A percentile compares a stretch with the other conserved stretches of the same genome.
Evolutionary conservation across 2,329 filamentous ascomycete species (phyloP).

Genomic region (Stachybotrys echinatus): DNA sequence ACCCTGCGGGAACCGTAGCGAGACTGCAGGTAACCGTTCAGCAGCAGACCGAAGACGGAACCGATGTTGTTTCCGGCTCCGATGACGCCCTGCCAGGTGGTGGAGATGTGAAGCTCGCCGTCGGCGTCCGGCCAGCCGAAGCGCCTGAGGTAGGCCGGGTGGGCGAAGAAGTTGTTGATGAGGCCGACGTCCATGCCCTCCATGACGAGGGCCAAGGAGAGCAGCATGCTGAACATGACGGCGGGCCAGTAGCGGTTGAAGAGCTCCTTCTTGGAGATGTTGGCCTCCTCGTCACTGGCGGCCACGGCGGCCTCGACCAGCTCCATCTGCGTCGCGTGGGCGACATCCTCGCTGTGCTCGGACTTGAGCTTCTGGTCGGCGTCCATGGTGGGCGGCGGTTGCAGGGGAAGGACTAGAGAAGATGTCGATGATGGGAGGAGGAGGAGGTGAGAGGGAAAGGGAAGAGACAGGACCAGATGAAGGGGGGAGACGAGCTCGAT

Average conservation of each 20-base stretch:
- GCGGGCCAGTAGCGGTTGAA: constrained; percentile 23
- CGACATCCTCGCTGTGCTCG: constrained; percentile 19
- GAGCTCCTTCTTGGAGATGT: constrained; percentile 22
- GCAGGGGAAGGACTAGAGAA: no score
- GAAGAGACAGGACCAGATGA: no score
- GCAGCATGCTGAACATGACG: constrained; percentile 18
- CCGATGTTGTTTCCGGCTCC: constrained; percentile 35
- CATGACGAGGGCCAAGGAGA: constrained; percentile 24
- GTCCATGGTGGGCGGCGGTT: no score
- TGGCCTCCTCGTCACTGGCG: constrained; percentile 20
- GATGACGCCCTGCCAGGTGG: constrained; percentile 42
- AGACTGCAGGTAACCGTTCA: constrained; percentile 39
- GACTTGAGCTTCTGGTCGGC: no score
- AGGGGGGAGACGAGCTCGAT: no score
- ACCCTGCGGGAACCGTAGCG: constrained; percentile 34
- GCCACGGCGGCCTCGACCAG: constrained; percentile 26
- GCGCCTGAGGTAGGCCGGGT: constrained; percentile 18
- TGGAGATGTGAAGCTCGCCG: constrained; percentile 33
- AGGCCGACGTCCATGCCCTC: constrained; percentile 31
- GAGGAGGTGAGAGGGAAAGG: no score
- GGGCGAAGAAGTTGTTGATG: constrained; percentile 32
- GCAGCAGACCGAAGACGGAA: constrained; percentile 38
- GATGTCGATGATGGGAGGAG: no score
- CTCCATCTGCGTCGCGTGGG: constrained; percentile 16
- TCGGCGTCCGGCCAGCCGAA: constrained; percentile 28